Conservation (phyloP, 2,329 filamentous ascomycete species). For the Hypoxylon rubiginosum region DNA sequence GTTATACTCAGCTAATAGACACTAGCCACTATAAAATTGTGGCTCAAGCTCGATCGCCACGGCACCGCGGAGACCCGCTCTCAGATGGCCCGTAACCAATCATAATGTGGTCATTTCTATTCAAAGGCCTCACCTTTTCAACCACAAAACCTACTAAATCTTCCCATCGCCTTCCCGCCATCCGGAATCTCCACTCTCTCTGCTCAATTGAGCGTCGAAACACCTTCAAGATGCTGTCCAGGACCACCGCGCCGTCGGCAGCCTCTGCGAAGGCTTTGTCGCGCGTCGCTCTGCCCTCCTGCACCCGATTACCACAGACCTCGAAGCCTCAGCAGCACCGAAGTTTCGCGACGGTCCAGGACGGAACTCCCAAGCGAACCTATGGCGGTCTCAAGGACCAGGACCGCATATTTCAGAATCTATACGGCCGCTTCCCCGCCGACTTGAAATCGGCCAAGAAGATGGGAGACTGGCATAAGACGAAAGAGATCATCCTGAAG, state of each 20-base stretch:
- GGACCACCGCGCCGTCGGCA: slow-evolving; percentile 58
- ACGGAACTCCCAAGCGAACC: slow-evolving; percentile 76
- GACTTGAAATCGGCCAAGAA: slow-evolving; percentile 96
- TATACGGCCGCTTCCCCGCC: slow-evolving; percentile 92
- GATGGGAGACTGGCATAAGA: slow-evolving; percentile 99
- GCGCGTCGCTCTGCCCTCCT: slow-evolving; percentile 52
- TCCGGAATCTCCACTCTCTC: slow-evolving; percentile 50
- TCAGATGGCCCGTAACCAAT: slow-evolving; percentile 42
- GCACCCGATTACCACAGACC: slow-evolving; percentile 58
- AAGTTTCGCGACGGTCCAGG: slow-evolving; percentile 84
- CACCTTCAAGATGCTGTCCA: slow-evolving; percentile 58
- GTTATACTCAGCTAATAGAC: not conserved
- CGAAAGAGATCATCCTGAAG: slow-evolving; percentile 97
- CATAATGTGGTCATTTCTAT: slow-evolving; percentile 44
- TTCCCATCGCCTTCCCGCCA: slow-evolving; percentile 44
- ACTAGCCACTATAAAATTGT: slow-evolving; percentile 28
- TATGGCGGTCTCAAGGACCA: slow-evolving; percentile 94
- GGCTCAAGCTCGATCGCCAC: slow-evolving; percentile 46
- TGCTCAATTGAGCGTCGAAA: slow-evolving; percentile 56
- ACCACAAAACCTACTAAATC: slow-evolving; percentile 44
- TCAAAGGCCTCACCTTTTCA: slow-evolving; percentile 51
- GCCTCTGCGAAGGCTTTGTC: slow-evolving; percentile 58
- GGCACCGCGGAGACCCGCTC: slow-evolving; percentile 27
- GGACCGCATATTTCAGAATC: slow-evolving; percentile 98
- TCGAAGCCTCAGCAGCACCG: slow-evolving; percentile 71